A percentile compares a stretch with the other conserved stretches of the same genome.
Conservation (phyloP, 352 stramenopile species). For the Phytophthora ramorum region DNA sequence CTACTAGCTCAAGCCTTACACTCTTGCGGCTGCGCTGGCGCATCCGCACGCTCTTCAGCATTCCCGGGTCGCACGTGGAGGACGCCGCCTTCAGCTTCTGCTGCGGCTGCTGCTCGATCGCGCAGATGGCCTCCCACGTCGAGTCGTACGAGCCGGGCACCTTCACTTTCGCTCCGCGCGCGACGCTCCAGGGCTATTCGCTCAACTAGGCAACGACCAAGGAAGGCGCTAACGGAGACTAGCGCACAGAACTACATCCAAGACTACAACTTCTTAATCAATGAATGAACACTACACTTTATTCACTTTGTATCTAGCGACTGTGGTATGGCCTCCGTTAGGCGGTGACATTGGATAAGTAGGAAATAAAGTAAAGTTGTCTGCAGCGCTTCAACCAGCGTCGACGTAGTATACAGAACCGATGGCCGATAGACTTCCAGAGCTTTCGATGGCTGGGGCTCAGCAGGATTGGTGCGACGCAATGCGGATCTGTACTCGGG, state of each 20-base stretch:
- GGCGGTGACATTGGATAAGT: not conserved
- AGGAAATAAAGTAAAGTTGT: no score
- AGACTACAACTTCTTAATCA: constrained; percentile 17
- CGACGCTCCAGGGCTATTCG: constrained; percentile 73
- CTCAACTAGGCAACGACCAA: constrained; percentile 41
- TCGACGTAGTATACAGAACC: constrained; percentile 9
- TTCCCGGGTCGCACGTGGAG: constrained; percentile 64
- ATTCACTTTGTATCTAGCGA: constrained; percentile 6
- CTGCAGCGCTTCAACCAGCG: not conserved
- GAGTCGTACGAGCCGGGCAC: constrained; percentile 77
- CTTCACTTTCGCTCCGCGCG: constrained; percentile 64
- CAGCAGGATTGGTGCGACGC: constrained; percentile 16
- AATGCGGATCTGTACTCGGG: constrained; percentile 16
- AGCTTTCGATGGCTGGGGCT: no score
- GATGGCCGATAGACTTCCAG: not conserved
- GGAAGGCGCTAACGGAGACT: not conserved
- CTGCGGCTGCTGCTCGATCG: constrained; percentile 80
- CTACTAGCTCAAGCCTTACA: no score
- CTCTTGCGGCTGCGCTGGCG: constrained; percentile 63
- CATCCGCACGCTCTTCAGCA: constrained; percentile 66
- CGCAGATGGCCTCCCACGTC: constrained; percentile 83
- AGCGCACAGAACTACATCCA: not conserved
- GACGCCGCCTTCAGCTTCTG: constrained; percentile 56
- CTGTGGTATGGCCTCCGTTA: constrained; percentile 6
- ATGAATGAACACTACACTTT: constrained; percentile 25